Conservation (phyloP, 306 rosid genomes). For the Styphnolobium japonicum region DNA sequence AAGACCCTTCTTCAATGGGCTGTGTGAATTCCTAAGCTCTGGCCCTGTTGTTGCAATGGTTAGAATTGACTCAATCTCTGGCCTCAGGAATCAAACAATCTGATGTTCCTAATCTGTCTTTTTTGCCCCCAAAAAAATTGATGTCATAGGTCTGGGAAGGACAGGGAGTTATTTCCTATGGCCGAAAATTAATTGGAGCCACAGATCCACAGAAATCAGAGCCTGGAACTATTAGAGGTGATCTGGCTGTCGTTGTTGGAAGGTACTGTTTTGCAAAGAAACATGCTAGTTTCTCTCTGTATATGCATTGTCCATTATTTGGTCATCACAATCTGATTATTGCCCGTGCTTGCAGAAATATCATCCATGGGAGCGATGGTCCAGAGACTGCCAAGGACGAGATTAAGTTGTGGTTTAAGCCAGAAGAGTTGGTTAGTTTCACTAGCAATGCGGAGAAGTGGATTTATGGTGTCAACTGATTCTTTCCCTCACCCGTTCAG, state of each 20-base stretch:
- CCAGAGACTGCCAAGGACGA: constrained; percentile 93
- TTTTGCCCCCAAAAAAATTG: not conserved
- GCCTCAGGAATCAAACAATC: not conserved
- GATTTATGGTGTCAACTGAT: constrained; percentile 75
- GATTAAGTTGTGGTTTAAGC: constrained; percentile 85
- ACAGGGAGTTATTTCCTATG: constrained; percentile 84
- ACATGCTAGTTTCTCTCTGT: not conserved
- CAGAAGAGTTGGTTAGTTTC: constrained; percentile 80
- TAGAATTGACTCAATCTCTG: constrained; percentile 36
- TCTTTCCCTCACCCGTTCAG: not conserved
- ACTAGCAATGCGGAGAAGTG: constrained; percentile 89
- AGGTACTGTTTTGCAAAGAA: constrained; percentile 48
- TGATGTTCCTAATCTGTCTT: constrained; percentile 17
- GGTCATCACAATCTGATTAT: not conserved
- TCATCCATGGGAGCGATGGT: constrained; percentile 97
- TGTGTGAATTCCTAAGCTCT: constrained; percentile 90
- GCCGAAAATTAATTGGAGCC: constrained; percentile 90
- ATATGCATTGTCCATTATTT: constrained; percentile 9
- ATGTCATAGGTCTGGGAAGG: constrained; percentile 91
- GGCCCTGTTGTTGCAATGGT: constrained; percentile 97
- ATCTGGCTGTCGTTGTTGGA: constrained; percentile 92
- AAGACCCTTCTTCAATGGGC: constrained; percentile 88
- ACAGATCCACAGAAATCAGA: constrained; percentile 97
- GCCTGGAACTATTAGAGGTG: constrained; percentile 97
- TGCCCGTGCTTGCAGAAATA: constrained; percentile 52